Conservation (phyloP, 1,139 yeast species). For the Yamadazyma buinensis region DNA sequence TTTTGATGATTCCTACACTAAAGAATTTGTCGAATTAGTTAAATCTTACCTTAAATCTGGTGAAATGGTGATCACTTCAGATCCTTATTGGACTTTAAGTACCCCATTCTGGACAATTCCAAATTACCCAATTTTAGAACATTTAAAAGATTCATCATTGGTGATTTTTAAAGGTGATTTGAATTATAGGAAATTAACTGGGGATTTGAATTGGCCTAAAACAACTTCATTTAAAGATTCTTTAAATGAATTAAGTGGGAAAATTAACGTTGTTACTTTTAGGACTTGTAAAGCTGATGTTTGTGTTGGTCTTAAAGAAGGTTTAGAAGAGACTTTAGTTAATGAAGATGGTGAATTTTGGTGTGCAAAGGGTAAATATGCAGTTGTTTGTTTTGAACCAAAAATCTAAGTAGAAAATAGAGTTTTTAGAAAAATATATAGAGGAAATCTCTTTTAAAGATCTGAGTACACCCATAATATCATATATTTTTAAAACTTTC, state of each 20-base stretch:
- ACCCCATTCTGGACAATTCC: slow-evolving; percentile 71
- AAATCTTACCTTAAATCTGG: slow-evolving; percentile 51
- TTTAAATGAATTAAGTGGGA: slow-evolving; percentile 59
- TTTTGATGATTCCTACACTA: slow-evolving; percentile 45
- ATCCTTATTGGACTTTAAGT: slow-evolving; percentile 84
- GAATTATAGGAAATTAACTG: slow-evolving; percentile 90
- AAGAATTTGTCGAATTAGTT: slow-evolving; percentile 32
- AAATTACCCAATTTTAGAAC: slow-evolving; percentile 23
- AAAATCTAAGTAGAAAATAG: too few relatives aligned
- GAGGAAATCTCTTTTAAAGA: too few relatives aligned
- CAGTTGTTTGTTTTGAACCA: slow-evolving; percentile 50
- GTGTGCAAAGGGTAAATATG: slow-evolving; percentile 91
- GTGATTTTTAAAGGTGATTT: slow-evolving; percentile 92
- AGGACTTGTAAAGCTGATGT: slow-evolving; percentile 98
- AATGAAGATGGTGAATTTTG: slow-evolving; percentile 67
- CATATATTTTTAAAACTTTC: too few relatives aligned
- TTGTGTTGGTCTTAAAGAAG: slow-evolving; percentile 77
- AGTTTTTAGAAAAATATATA: too few relatives aligned
- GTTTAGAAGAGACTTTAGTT: slow-evolving; percentile 65
- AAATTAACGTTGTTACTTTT: slow-evolving; percentile 64
- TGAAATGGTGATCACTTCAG: slow-evolving; percentile 53
- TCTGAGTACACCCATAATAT: too few relatives aligned
- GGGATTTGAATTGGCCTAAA: slow-evolving; percentile 84
- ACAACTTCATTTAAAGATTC: slow-evolving; percentile 72
- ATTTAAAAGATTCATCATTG: slow-evolving; percentile 50